A percentile compares a stretch with the other conserved stretches of the same genome.
These are phyloP conservation scores for Colletotrichum sansevieriae DNA, from an alignment of 2,329 filamentous ascomycete species.

Conservation along the genomic window DNA sequence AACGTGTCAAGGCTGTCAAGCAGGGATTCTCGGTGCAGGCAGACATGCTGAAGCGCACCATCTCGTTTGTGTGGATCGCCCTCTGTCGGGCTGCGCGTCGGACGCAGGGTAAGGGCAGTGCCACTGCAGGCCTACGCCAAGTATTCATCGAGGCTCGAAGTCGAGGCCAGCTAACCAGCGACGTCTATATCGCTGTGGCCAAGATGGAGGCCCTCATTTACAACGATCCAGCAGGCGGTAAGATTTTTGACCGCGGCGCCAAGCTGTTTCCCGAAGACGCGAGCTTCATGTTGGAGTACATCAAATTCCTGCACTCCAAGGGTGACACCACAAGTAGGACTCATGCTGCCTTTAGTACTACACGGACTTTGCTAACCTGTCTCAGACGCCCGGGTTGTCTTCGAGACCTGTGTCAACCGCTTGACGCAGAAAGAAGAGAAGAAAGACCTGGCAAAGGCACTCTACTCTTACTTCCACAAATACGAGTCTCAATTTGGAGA, in stretches of 20 bases:
- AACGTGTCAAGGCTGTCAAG: constrained; percentile 71
- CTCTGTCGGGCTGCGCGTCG: constrained; percentile 94
- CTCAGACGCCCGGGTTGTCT: constrained; percentile 91
- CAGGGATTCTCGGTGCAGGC: constrained; percentile 80
- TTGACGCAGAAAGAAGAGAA: constrained; percentile 83
- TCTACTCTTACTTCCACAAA: constrained; percentile 93
- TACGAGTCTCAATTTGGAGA: constrained; percentile 97
- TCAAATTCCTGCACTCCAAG: constrained; percentile 92
- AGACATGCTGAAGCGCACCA: constrained; percentile 82
- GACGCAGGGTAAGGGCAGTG: constrained; percentile 84
- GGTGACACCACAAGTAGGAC: constrained; percentile 91
- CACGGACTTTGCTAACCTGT: constrained; percentile 41
- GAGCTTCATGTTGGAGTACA: constrained; percentile 92
- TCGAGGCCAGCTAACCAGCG: constrained; percentile 88
- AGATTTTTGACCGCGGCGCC: constrained; percentile 95
- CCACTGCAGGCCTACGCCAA: constrained; percentile 79
- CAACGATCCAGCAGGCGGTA: constrained; percentile 90
- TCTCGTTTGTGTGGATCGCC: constrained; percentile 95
- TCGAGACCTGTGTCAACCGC: constrained; percentile 91
- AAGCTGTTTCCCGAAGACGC: constrained; percentile 96
- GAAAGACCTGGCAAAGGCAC: constrained; percentile 80
- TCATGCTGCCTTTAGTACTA: background rate
- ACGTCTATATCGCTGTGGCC: constrained; percentile 94
- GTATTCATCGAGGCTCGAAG: constrained; percentile 91
- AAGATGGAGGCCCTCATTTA: constrained; percentile 96